Conservation (phyloP, 2,329 filamentous ascomycete genomes). For the Verticillium isaacii region DNA sequence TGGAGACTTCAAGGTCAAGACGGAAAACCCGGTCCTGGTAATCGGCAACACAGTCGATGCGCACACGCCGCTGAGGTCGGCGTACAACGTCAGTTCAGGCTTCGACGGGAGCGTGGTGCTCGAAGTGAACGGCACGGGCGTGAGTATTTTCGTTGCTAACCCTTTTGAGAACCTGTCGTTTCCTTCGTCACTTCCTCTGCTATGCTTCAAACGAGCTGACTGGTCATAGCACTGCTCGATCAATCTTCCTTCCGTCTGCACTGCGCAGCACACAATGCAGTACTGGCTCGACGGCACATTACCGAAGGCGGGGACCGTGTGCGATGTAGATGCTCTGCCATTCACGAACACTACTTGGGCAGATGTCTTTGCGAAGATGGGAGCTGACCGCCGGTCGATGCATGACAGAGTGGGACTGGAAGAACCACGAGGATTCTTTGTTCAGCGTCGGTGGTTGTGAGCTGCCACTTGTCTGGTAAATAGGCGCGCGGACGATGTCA, state of each 20-base stretch:
- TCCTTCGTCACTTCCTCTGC: too few species aligned
- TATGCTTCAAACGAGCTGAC: neutral
- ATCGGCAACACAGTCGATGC: conserved; percentile 32
- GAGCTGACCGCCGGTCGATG: neutral
- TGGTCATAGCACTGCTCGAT: conserved; percentile 17
- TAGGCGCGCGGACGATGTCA: too few species aligned
- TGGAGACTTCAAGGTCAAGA: conserved; percentile 25
- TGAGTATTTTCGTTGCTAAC: neutral
- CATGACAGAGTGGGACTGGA: neutral
- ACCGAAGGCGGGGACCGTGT: conserved; percentile 24
- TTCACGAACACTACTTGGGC: conserved; percentile 6
- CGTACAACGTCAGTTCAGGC: conserved; percentile 27
- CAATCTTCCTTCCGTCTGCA: conserved; percentile 24
- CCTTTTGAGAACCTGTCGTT: neutral
- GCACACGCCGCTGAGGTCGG: conserved; percentile 31
- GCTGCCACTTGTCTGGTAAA: too few species aligned
- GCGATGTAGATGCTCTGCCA: conserved; percentile 16
- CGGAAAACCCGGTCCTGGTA: conserved; percentile 28
- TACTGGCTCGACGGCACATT: conserved; percentile 30
- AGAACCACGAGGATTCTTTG: neutral
- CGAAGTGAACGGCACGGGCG: conserved; percentile 27
- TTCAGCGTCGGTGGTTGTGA: neutral
- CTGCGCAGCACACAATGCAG: conserved; percentile 15
- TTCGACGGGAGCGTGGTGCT: conserved; percentile 32
- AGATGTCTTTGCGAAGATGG: neutral